Conservation (phyloP, 2,329 filamentous ascomycete species). For the Talaromyces rugulosus region DNA sequence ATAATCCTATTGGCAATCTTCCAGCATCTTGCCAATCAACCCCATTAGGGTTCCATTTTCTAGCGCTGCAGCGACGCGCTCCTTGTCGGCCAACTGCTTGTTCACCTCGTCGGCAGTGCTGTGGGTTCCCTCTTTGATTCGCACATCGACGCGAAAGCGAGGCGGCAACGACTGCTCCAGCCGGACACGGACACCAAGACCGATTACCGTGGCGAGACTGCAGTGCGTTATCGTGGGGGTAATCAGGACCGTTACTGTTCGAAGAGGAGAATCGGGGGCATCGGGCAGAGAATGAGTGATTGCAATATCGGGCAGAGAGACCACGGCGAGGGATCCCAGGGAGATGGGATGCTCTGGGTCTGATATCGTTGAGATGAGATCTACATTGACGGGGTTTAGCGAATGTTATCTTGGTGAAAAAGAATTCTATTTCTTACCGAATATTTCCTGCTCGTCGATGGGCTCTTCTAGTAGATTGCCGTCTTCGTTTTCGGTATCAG, state of each 20-base stretch:
- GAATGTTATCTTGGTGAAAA: background rate
- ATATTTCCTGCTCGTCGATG: slow-evolving; percentile 97
- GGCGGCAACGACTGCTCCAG: slow-evolving; percentile 88
- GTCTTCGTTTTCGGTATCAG: slow-evolving; percentile 38
- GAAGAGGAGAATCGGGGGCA: slow-evolving; percentile 55
- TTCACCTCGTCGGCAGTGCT: slow-evolving; percentile 92
- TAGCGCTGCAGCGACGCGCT: slow-evolving; percentile 87
- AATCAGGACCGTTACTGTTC: slow-evolving; percentile 78
- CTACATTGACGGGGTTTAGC: slow-evolving; percentile 41
- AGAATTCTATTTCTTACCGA: slow-evolving; percentile 54
- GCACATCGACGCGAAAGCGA: slow-evolving; percentile 85
- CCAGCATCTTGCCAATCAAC: slow-evolving; percentile 89
- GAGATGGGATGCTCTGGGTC: slow-evolving; percentile 96
- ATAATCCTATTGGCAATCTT: slow-evolving; percentile 57
- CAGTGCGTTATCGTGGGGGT: slow-evolving; percentile 97
- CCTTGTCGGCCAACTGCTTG: slow-evolving; percentile 95
- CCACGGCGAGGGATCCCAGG: slow-evolving; percentile 85
- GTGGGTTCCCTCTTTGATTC: slow-evolving; percentile 95
- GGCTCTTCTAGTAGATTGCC: slow-evolving; percentile 67
- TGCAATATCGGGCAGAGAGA: slow-evolving; percentile 90
- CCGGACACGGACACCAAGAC: slow-evolving; percentile 83
- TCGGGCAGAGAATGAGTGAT: slow-evolving; percentile 65
- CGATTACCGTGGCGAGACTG: slow-evolving; percentile 92
- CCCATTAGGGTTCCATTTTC: slow-evolving; percentile 89
- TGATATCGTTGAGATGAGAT: slow-evolving; percentile 89